Percentiles rank a stretch among this genome's conserved stretches.
These are phyloP conservation scores for Colletotrichum eremochloae DNA, from an alignment of 2,329 filamentous ascomycete species.

Conservation along the genomic window DNA sequence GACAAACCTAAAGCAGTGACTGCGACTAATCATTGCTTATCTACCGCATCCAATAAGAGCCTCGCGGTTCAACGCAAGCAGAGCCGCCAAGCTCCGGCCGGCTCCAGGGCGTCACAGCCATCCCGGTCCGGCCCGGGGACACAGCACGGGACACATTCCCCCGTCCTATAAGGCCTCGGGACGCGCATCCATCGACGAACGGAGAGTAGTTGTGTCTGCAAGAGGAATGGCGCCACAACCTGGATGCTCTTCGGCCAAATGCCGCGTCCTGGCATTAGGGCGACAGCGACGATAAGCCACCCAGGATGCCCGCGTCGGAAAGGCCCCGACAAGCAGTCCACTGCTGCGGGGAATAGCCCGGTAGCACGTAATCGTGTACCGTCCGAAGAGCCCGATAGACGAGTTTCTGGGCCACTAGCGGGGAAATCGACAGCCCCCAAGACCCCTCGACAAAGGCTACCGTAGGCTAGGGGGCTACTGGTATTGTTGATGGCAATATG, in stretches of 20 bases:
- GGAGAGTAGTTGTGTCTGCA: neutral
- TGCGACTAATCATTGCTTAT: neutral
- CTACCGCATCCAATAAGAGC: neutral
- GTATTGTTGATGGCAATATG: neutral
- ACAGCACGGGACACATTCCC: neutral
- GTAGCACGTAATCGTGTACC: conserved; percentile 12
- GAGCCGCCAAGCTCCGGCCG: neutral
- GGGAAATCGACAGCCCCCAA: neutral
- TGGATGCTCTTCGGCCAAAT: neutral
- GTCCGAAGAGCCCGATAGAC: neutral
- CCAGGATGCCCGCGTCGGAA: conserved; percentile 12
- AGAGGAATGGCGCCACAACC: conserved; percentile 11
- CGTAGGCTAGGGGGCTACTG: neutral
- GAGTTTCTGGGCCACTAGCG: neutral
- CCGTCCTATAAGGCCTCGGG: neutral
- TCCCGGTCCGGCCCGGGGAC: neutral
- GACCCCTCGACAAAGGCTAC: conserved; percentile 2
- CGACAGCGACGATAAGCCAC: conserved; percentile 15
- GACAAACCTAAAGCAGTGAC: neutral
- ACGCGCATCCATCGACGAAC: neutral
- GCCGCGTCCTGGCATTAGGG: neutral
- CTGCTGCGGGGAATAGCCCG: conserved; percentile 15
- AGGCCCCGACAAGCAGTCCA: conserved; percentile 23
- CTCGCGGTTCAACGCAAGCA: neutral
- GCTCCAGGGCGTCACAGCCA: neutral